phyloP scores from a whole-genome alignment of 2,329 filamentous ascomycete species.

The Exophiala viscosa region DNA sequence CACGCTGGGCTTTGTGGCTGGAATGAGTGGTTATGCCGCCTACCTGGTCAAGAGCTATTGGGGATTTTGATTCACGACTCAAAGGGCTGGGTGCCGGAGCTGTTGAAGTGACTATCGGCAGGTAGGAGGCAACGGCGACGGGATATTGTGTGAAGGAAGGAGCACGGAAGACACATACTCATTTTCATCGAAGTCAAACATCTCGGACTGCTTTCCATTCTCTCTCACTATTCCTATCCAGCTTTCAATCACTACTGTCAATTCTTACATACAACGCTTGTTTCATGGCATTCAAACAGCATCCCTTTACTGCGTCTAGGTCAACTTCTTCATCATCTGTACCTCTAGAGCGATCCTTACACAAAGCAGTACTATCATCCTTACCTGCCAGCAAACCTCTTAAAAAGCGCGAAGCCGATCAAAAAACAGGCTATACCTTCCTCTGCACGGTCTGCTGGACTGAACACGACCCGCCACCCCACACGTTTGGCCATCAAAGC shows the following conservation, averaged over 20 bases:
- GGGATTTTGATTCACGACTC: constrained; percentile 26
- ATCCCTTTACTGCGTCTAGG: constrained; percentile 8
- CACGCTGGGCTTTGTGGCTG: constrained; percentile 29
- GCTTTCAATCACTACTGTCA: background rate
- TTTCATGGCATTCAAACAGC: constrained; percentile 10
- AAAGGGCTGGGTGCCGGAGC: too few species aligned
- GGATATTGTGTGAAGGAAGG: background rate
- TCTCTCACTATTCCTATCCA: background rate
- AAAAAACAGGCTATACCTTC: constrained; percentile 6
- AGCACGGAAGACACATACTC: too few species aligned
- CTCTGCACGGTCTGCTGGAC: constrained; percentile 24
- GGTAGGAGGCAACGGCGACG: background rate
- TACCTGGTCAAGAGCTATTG: constrained; percentile 34
- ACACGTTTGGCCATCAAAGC: constrained; percentile 18
- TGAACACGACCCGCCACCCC: constrained; percentile 14
- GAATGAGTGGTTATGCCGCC: constrained; percentile 29
- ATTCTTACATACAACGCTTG: background rate
- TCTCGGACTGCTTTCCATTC: background rate
- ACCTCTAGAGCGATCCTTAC: constrained; percentile 7
- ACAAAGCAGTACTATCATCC: constrained; percentile 1
- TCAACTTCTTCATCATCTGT: constrained; percentile 10
- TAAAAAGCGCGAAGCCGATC: background rate
- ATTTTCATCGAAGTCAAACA: too few species aligned
- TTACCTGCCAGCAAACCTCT: background rate
- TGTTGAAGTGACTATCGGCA: background rate